A percentile compares a stretch with the other conserved stretches of the same genome.
phyloP scores from a whole-genome alignment of 805 yeast genomes.

The Lipomyces yamanashiensis region DNA sequence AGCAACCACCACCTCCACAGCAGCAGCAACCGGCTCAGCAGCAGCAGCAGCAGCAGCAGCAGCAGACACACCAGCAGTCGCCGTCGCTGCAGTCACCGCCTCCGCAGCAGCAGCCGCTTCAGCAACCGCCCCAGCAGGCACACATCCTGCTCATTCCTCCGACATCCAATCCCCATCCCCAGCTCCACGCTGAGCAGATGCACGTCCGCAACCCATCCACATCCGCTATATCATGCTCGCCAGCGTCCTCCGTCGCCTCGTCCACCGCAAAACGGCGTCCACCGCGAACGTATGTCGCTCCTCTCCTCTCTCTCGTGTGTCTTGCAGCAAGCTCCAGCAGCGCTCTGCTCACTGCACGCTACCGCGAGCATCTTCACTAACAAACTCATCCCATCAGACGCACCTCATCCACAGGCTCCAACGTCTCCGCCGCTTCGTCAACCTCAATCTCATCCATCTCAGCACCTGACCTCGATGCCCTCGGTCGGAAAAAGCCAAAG shows the following conservation, averaged over 20 bases:
- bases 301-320: neutral
- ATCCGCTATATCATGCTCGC: conserved; percentile 11
- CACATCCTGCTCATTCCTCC: neutral
- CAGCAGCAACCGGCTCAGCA: neutral
- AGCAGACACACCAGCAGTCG: conserved; percentile 1
- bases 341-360: neutral
- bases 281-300: conserved; percentile 22
- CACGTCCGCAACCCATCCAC: conserved; percentile 18
- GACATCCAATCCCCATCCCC: neutral
- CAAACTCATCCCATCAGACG: conserved; percentile 16
- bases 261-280: conserved; percentile 29
- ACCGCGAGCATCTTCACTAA: neutral
- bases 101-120: conserved; percentile 6
- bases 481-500: conserved; percentile 37
- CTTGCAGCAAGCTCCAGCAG: neutral
- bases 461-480: conserved; percentile 32
- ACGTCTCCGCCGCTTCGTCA: conserved; percentile 25
- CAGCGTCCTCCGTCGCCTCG: conserved; percentile 14
- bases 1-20: neutral
- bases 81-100: conserved; percentile 3
- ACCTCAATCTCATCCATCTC: conserved; percentile 26
- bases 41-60: conserved; percentile 20
- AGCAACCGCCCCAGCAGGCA: conserved; percentile 1
- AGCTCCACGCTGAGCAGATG: conserved; percentile 6
- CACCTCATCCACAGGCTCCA: conserved; percentile 34